A percentile compares a stretch with the other conserved stretches of the same genome.
These are phyloP conservation scores for Zasmidium cellare DNA, from an alignment of 2,329 filamentous ascomycete genomes.

Conservation along the genomic window DNA sequence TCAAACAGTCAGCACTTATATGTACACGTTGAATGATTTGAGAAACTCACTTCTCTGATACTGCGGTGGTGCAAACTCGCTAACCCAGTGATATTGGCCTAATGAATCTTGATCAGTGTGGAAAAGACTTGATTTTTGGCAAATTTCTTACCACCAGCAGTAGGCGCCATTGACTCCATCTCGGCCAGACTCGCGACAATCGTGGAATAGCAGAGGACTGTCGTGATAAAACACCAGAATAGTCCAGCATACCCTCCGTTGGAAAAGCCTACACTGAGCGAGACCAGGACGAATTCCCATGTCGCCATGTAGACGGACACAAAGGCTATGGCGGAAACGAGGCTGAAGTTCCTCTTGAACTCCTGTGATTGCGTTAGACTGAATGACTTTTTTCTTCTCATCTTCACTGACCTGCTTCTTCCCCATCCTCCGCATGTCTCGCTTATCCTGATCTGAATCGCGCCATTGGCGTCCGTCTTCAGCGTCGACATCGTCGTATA, in stretches of 20 bases:
- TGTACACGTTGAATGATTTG: neutral
- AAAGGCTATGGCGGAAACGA: slow-evolving; percentile 32
- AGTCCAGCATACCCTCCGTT: slow-evolving; percentile 35
- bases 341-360: slow-evolving; percentile 32
- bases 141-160: slow-evolving; percentile 23
- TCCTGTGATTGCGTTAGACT: slow-evolving; percentile 14
- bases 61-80: slow-evolving; percentile 33
- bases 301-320: slow-evolving; percentile 34
- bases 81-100: slow-evolving; percentile 32
- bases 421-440: slow-evolving; percentile 32
- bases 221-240: slow-evolving; percentile 36
- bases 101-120: too few species aligned
- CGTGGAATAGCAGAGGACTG: slow-evolving; percentile 28
- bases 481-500: slow-evolving; percentile 11
- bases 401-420: slow-evolving; percentile 25
- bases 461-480: slow-evolving; percentile 10
- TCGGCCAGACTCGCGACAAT: slow-evolving; percentile 34
- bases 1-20: neutral
- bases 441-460: slow-evolving; percentile 13
- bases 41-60: slow-evolving; percentile 28
- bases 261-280: slow-evolving; percentile 30
- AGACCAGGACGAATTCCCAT: slow-evolving; percentile 34
- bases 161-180: slow-evolving; percentile 37
- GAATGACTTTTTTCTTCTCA: neutral
- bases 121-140: too few species aligned